Evolutionary conservation across 768 basidiomycete genomes (phyloP), one percentile per base, ranked within the genome.

Genomic region (Hypholoma fasciculare): DNA sequence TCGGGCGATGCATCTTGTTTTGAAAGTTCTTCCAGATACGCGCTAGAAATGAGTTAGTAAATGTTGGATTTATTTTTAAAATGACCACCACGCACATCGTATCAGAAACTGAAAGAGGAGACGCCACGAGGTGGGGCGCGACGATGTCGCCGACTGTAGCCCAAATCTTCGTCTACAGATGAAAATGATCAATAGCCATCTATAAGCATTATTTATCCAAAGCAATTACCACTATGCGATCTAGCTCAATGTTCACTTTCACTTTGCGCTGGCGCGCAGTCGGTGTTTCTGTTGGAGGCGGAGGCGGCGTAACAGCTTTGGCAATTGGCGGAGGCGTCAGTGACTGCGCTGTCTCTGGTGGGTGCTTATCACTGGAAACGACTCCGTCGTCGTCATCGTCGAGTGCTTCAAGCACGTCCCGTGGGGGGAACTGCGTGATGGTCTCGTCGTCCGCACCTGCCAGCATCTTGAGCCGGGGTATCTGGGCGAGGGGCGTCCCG

Each of bases 131-230:
- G 51, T 63, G 82, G 16, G 84, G 83, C 73, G 83, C 80, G 16
- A 92, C 76, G 37, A 85, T 73, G 46, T 91, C 89, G 17, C 86
- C 83, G 11, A 86, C 75, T 9, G 85, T 82, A 11, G 75, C 59
- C 88, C 89, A 89, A 61, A 93, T 87, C 65, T 84, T 90, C 26
- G 78, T 67, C 91, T 92, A 61, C 23, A 23, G 5, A 47, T n/a
- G n/a, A 7, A 39, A 52, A 59, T 16, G n/a, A 20, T 54, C 27
- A 2, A 16, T 47, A 49, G 58, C 49, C 39, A 17, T 1, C 19
- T 6, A 49, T 4, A 56, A 46, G 14, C 56, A 37, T 50, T 9
- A 40, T 23, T 23, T 23, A 23, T 23, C 23, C 40, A 16, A 55
- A 49, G 16, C 11, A 74, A 86, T 60, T 72, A 86, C 90, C 54